Percentiles rank a stretch among this genome's conserved stretches.
Conservation (phyloP, 164 flowering plant genomes). For the Chloranthus sessilifolius region DNA sequence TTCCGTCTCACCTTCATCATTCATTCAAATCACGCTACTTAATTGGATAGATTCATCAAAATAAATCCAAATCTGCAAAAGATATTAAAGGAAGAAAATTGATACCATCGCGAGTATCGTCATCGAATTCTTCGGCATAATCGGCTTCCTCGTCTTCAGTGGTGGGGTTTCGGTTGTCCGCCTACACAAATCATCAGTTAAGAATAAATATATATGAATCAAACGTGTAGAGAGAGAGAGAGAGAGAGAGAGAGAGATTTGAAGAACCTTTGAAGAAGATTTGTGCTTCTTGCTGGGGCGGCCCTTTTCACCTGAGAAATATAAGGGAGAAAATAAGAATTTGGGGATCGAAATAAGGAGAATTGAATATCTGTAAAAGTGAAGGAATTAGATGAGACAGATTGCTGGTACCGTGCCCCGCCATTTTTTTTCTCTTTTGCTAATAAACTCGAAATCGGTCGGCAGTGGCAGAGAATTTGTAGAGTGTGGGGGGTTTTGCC, state of each 20-base stretch:
- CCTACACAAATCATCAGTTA: slow-evolving; percentile 22
- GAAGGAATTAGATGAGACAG: neutral
- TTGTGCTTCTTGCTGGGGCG: slow-evolving; percentile 50
- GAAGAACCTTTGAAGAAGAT: slow-evolving; percentile 32
- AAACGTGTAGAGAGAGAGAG: neutral
- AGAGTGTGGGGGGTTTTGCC: too few relatives aligned
- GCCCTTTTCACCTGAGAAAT: slow-evolving; percentile 47
- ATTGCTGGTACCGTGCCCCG: slow-evolving; percentile 10
- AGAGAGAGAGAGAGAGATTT: neutral
- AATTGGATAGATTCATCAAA: neutral
- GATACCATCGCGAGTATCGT: slow-evolving; percentile 27
- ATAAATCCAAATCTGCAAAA: neutral
- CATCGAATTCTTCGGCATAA: slow-evolving; percentile 25
- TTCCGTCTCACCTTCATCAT: slow-evolving; percentile 32
- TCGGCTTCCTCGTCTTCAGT: slow-evolving; percentile 24
- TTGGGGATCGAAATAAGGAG: neutral
- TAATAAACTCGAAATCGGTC: too few relatives aligned
- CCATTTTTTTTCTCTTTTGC: slow-evolving; percentile 13
- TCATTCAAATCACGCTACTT: neutral
- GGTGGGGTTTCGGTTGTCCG: slow-evolving; percentile 12
- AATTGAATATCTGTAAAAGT: neutral
- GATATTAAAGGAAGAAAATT: too few relatives aligned
- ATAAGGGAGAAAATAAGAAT: neutral
- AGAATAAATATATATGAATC: too few relatives aligned
- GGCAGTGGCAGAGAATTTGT: too few relatives aligned